Conservation (phyloP, 78 protist genomes). For the Dictyostelium firmibasis region DNA sequence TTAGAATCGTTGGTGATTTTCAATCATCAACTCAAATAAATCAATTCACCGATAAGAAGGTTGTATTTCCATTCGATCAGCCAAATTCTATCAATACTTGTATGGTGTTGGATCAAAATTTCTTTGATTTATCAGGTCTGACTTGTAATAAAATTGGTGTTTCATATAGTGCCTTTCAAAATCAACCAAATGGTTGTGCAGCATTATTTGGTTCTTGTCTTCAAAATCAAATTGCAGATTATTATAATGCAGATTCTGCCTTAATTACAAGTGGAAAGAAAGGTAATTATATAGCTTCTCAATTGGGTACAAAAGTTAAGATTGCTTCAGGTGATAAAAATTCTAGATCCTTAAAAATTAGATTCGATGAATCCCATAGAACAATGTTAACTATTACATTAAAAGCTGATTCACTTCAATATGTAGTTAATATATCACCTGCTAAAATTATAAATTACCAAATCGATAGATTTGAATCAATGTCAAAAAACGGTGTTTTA, state of each 20-base stretch:
- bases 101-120: not conserved
- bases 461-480: constrained; percentile 15
- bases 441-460: not conserved
- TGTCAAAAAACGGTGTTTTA: not conserved
- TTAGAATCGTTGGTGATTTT: constrained; percentile 28
- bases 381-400: not conserved
- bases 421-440: not conserved
- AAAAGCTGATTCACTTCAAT: not conserved
- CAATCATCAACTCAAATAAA: not conserved
- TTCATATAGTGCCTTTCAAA: constrained; percentile 11
- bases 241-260: not conserved
- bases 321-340: not conserved
- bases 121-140: not conserved
- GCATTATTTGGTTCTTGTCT: constrained; percentile 10
- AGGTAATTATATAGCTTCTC: not conserved
- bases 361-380: not conserved
- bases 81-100: not conserved
- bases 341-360: not conserved
- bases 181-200: constrained; percentile 35
- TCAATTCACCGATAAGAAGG: not conserved
- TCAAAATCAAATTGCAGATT: constrained; percentile 12
- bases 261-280: not conserved
- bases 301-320: not conserved
- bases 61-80: not conserved
- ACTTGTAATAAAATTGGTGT: constrained; percentile 31